Conservation (phyloP, 768 basidiomycete species). For the Mycena rebaudengoi region DNA sequence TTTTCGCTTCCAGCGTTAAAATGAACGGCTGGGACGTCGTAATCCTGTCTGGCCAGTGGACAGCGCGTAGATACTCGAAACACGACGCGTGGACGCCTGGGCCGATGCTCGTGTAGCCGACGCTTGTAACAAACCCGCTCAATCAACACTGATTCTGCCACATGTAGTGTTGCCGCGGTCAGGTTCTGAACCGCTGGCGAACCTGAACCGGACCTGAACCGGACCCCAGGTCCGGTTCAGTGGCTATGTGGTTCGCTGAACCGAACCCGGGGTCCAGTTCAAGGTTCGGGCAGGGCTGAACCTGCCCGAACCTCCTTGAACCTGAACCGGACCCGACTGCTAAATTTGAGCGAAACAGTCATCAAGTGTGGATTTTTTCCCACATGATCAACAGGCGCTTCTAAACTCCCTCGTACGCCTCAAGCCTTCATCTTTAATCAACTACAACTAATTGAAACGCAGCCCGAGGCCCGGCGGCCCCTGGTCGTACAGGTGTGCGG, state of each 20-base stretch:
- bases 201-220: too few species aligned
- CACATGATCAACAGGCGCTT: conserved; percentile 58
- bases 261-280: too few species aligned
- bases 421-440: conserved; percentile 13
- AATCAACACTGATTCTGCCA: conserved; percentile 37
- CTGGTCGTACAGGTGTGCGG: conserved; percentile 75
- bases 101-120: conserved; percentile 74
- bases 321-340: too few species aligned
- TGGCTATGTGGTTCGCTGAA: too few species aligned
- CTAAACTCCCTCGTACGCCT: conserved; percentile 68
- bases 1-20: conserved; percentile 63
- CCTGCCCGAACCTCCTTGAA: too few species aligned
- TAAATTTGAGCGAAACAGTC: too few species aligned
- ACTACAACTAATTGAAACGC: conserved; percentile 17
- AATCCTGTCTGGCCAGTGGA: conserved; percentile 89
- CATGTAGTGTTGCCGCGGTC: too few species aligned
- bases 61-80: conserved; percentile 84
- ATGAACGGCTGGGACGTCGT: conserved; percentile 88
- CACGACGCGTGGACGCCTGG: conserved; percentile 83
- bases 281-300: too few species aligned
- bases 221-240: too few species aligned
- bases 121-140: conserved; percentile 28
- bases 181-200: too few species aligned
- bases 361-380: too few species aligned
- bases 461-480: conserved; percentile 77